Percentiles rank a stretch among this genome's conserved stretches.
These are phyloP conservation scores for Lichtheimia ramosa DNA, from an alignment of 371 early-diverging fungal genomes.

Conservation along the genomic window DNA sequence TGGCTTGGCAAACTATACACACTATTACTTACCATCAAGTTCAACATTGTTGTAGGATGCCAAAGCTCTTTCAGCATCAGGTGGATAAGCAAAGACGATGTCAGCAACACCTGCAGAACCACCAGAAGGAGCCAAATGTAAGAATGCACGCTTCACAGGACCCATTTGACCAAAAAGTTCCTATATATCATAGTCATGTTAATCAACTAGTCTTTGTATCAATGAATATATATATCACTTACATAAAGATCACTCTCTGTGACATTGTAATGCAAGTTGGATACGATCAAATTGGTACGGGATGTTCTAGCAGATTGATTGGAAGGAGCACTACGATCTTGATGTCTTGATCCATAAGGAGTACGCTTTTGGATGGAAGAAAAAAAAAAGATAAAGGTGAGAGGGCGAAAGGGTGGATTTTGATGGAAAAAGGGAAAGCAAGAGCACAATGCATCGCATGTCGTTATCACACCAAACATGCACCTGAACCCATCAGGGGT, in stretches of 20 bases:
- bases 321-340: constrained; percentile 1
- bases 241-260: constrained; percentile 70
- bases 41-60: constrained; percentile 58
- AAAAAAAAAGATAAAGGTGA: constrained; percentile 21
- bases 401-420: background rate
- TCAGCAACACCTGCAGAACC: constrained; percentile 68
- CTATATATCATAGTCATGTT: constrained; percentile 24
- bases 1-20: background rate
- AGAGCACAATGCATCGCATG: constrained; percentile 1
- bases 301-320: constrained; percentile 5
- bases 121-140: constrained; percentile 61
- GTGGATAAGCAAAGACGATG: constrained; percentile 48
- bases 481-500: no score
- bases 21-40: constrained; percentile 55
- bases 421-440: constrained; percentile 5
- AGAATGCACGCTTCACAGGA: constrained; percentile 44
- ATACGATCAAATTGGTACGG: constrained; percentile 43
- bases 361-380: constrained; percentile 13
- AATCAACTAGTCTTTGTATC: background rate
- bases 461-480: background rate
- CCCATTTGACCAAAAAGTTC: constrained; percentile 60
- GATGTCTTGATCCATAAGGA: constrained; percentile 11
- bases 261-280: constrained; percentile 67
- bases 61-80: constrained; percentile 55
- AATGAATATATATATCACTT: constrained; percentile 13